phyloP scores from a whole-genome alignment of 2,329 filamentous ascomycete species.

The Trichoderma gracile region DNA sequence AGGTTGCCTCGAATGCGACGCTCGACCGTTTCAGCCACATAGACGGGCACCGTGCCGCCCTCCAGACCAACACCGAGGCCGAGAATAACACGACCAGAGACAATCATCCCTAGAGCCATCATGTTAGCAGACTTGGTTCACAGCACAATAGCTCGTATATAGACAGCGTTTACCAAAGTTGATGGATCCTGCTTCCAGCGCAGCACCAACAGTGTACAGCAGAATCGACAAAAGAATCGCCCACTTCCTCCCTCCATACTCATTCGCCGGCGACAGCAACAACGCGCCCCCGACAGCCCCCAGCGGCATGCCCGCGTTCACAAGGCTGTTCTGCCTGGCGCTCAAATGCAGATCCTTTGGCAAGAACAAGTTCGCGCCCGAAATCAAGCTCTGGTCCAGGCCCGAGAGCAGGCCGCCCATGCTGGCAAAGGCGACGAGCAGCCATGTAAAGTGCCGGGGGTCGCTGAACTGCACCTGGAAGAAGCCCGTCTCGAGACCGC shows the following conservation, averaged over 20 bases:
- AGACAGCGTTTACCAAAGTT: slow-evolving; percentile 52
- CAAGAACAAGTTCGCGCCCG: slow-evolving; percentile 67
- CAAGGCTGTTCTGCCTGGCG: slow-evolving; percentile 60
- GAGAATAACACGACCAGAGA: slow-evolving; percentile 66
- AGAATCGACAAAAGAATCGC: slow-evolving; percentile 70
- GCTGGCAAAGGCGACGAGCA: slow-evolving; percentile 69
- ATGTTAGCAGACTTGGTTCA: background rate
- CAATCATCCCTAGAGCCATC: slow-evolving; percentile 58
- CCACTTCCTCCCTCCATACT: slow-evolving; percentile 65
- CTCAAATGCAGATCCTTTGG: slow-evolving; percentile 59
- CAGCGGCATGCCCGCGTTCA: slow-evolving; percentile 70
- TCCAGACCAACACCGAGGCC: slow-evolving; percentile 72
- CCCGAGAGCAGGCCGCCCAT: slow-evolving; percentile 74
- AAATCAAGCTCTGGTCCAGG: slow-evolving; percentile 72
- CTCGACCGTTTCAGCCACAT: slow-evolving; percentile 72
- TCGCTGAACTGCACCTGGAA: slow-evolving; percentile 62
- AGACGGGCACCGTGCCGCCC: slow-evolving; percentile 72
- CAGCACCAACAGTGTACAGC: slow-evolving; percentile 70
- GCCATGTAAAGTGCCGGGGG: slow-evolving; percentile 65
- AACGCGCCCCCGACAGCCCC: slow-evolving; percentile 71
- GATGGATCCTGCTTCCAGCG: slow-evolving; percentile 65
- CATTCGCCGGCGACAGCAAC: slow-evolving; percentile 66
- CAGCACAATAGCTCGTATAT: background rate
- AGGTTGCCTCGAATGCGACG: slow-evolving; percentile 68
- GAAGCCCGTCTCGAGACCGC: slow-evolving; percentile 41